Conservation (phyloP, 1,284 basidiomycete species). For the Sanghuangporus sanghuang region DNA sequence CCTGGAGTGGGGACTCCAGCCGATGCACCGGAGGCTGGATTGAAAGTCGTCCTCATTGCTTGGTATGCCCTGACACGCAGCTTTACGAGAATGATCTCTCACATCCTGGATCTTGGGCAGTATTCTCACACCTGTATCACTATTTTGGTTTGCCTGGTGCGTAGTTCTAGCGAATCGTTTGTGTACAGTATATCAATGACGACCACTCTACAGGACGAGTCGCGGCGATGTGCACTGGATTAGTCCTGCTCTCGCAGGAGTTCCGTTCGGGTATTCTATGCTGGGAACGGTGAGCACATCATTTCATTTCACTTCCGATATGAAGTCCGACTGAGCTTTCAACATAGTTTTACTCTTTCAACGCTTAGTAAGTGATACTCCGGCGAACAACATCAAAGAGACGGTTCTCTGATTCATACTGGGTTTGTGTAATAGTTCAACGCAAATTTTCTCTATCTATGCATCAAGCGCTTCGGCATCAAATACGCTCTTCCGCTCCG, state of each 20-base stretch:
- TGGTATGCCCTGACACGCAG: conserved; percentile 11
- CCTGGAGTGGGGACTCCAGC: conserved; percentile 12
- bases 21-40: conserved; percentile 18
- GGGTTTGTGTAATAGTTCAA: conserved; percentile 14
- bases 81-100: neutral
- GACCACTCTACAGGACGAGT: conserved; percentile 23
- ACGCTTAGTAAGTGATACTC: conserved; percentile 12
- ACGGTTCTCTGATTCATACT: neutral
- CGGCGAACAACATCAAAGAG: neutral
- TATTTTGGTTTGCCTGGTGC: conserved; percentile 30
- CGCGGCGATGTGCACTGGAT: conserved; percentile 25
- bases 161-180: neutral
- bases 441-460: conserved; percentile 24
- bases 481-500: conserved; percentile 25
- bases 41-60: conserved; percentile 19
- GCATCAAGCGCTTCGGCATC: conserved; percentile 25
- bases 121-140: conserved; percentile 22
- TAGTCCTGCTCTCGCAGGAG: conserved; percentile 24
- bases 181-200: neutral
- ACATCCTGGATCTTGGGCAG: neutral
- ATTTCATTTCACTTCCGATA: neutral
- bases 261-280: conserved; percentile 25
- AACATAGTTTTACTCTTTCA: conserved; percentile 16
- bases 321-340: neutral
- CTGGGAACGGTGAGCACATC: conserved; percentile 18